Conservation (phyloP, 2,329 filamentous ascomycete genomes). For the Elsinoe fawcettii region DNA sequence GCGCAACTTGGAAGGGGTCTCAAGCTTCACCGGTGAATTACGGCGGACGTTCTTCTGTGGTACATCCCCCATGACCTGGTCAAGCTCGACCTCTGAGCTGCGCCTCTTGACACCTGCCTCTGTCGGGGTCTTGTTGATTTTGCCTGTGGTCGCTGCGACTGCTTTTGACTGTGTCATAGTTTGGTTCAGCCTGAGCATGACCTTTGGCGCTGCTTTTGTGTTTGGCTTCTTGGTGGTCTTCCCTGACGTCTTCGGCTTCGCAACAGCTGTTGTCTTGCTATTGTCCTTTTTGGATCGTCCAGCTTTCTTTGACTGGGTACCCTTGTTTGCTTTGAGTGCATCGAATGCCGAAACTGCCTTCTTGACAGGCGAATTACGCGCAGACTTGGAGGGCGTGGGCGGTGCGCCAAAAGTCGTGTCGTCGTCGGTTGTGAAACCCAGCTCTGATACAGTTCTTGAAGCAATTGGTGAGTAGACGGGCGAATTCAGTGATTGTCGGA, state of each 20-base stretch:
- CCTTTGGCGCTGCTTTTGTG: slow-evolving; percentile 15
- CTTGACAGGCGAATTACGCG: slow-evolving; percentile 22
- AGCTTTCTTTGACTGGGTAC: slow-evolving; percentile 10
- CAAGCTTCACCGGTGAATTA: slow-evolving; percentile 2
- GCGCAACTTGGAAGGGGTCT: not conserved
- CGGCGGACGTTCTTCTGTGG: slow-evolving; percentile 10
- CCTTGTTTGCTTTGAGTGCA: slow-evolving; percentile 10
- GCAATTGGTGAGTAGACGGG: slow-evolving; percentile 11
- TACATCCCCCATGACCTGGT: slow-evolving; percentile 7
- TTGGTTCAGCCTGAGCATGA: slow-evolving; percentile 17
- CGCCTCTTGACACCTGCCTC: slow-evolving; percentile 11
- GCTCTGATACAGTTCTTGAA: slow-evolving; percentile 20
- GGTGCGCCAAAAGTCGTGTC: slow-evolving; percentile 25
- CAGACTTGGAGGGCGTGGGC: slow-evolving; percentile 28
- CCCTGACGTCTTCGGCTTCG: slow-evolving; percentile 11
- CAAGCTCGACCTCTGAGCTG: not conserved
- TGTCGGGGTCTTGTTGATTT: slow-evolving; percentile 22
- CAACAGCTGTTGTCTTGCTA: slow-evolving; percentile 17
- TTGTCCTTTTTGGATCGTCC: slow-evolving; percentile 2
- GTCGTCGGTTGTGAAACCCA: slow-evolving; percentile 21
- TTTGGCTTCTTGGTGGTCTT: slow-evolving; percentile 18
- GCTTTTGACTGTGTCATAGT: slow-evolving; percentile 14
- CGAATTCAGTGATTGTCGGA: slow-evolving; percentile 27
- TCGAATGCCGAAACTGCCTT: slow-evolving; percentile 19
- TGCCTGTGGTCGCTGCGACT: slow-evolving; percentile 2